phyloP scores from a whole-genome alignment of 2,329 filamentous ascomycete species.

The Celoporthe dispersa region DNA sequence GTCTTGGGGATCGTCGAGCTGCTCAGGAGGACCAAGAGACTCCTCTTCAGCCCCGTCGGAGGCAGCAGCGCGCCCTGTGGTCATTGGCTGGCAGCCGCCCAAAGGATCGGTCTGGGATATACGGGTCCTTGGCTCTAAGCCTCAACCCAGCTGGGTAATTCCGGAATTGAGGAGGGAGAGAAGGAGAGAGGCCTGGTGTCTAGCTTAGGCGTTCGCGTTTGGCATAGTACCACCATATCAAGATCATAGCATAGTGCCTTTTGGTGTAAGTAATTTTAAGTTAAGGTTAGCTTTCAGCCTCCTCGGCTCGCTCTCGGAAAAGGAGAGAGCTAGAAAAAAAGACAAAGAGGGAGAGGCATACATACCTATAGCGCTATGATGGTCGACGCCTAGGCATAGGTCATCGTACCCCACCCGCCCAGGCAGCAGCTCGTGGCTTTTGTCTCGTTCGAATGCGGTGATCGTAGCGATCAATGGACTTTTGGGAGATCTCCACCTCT shows the following conservation, averaged over 20 bases:
- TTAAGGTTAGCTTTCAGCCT: not conserved
- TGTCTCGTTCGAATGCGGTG: not conserved
- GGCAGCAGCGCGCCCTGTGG: not conserved
- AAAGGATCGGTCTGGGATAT: constrained; percentile 4
- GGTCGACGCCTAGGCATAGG: not conserved
- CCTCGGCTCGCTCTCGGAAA: not conserved
- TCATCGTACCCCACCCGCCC: not conserved
- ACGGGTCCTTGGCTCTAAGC: not conserved
- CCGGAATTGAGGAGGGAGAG: not conserved
- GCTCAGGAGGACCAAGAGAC: not conserved
- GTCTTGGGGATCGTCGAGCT: not conserved
- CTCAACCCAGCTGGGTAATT: not conserved
- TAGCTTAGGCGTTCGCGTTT: not conserved
- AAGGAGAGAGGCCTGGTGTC: no score
- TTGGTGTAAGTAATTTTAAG: not conserved
- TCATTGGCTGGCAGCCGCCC: not conserved
- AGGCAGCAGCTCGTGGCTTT: constrained; percentile 5
- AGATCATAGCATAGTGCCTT: not conserved
- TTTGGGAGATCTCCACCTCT: not conserved
- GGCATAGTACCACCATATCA: not conserved
- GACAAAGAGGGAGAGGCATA: not conserved
- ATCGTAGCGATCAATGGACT: not conserved
- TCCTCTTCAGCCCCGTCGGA: not conserved
- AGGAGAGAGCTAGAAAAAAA: not conserved
- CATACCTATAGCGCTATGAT: not conserved